Percentiles rank a stretch among this genome's conserved stretches.
Conservation (phyloP, 176 grass and related monocot genomes). For the Musa schizocarpa region DNA sequence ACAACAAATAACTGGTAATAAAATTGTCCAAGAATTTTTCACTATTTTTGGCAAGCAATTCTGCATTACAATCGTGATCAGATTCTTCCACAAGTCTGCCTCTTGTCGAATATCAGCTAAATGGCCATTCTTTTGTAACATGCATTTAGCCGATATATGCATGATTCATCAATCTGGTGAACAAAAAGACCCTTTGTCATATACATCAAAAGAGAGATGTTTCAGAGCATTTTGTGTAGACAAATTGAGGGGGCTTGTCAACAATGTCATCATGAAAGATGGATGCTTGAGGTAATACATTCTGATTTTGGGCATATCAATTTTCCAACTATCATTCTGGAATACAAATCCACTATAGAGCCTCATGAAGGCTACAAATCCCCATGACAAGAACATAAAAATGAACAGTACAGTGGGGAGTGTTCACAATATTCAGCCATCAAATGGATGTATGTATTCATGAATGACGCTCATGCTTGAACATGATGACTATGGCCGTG, state of each 20-base stretch:
- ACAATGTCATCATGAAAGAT: conserved; percentile 48
- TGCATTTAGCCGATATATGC: too few species aligned
- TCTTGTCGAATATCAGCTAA: too few species aligned
- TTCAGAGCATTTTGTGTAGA: conserved; percentile 27
- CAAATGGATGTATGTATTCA: not conserved
- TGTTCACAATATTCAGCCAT: not conserved
- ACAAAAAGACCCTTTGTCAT: too few species aligned
- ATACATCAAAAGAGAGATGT: too few species aligned
- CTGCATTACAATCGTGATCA: too few species aligned
- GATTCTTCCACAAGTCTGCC: too few species aligned
- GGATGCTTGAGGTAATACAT: conserved; percentile 57
- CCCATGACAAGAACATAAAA: conserved; percentile 19
- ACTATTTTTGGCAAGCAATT: too few species aligned
- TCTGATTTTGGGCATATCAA: not conserved
- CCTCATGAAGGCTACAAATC: conserved; percentile 28
- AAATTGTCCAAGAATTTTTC: too few species aligned
- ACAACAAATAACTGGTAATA: too few species aligned
- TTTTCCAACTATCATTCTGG: conserved; percentile 31
- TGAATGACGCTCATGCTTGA: conserved; percentile 33
- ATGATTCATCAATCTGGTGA: too few species aligned
- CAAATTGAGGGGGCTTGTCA: conserved; percentile 52
- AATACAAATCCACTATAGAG: conserved; percentile 48
- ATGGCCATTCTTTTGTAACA: too few species aligned
- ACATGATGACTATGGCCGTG: conserved; percentile 67
- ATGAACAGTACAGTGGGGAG: not conserved